Base-by-base conservation (phyloP, 495 filamentous ascomycete species). In the Aspergillus haitiensis region DNA sequence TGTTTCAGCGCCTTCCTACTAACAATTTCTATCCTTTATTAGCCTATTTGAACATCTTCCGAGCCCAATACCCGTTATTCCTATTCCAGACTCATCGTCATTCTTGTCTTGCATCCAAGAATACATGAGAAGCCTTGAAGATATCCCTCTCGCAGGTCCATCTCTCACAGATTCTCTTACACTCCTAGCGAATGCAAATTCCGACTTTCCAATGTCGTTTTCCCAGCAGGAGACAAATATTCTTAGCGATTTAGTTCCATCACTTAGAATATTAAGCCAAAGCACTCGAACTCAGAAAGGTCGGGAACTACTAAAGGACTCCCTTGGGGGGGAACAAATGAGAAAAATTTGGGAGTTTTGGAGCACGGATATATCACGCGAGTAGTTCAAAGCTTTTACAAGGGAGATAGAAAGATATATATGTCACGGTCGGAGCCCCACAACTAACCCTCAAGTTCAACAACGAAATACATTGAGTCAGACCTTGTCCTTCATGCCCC, bases 161-260 rank as follows among this genome's bases (percentile, higher is more conserved):
- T 61, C 57, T 60, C 52, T 52, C 16, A n/a, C 52, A 2, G 60
- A 66, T 33, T 59, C 65, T 3, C 32, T 61, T 7, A 50, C 40
- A n/a, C 67, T 87, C 6, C 69, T 87, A 32, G 76, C 76, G 2
- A 78, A 76, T 59, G 79, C 78, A 52, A 77, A 67, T 6, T 67
- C 64, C 35, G 70, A 52, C 0, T 59, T 59, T 15, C 7, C 52
- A 2, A 53, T 62, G 4, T 67, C 65, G 0, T 60, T 85, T 9
- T 54, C 74, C 0, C 70, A 75, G 31, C 78, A 82, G 47, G 62
- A 75, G 7, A 68, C 69, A 7, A 75, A 82, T 55, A 68, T 83
- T 34, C 64, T 86, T 45, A 82, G 75, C 21, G 78, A 82, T 59
- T 60, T 82, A 34, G 81, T 77, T 46, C 64, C 67, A 4, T 75